phyloP scores from a whole-genome alignment of 441 rosid species.

The Pelargonium cotyledonis region DNA sequence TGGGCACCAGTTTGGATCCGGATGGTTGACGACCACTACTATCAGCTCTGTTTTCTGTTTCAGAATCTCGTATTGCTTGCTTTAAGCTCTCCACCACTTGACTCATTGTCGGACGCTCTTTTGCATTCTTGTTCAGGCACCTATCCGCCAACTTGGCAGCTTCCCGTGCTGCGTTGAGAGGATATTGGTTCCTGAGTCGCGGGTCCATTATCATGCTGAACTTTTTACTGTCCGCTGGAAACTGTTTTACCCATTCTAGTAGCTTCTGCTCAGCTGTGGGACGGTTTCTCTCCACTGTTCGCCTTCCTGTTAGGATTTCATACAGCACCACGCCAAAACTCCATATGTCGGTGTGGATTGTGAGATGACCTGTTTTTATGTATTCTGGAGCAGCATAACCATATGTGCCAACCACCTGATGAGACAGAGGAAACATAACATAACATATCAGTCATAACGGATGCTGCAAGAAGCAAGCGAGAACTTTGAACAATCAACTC shows the following conservation, averaged over 20 bases:
- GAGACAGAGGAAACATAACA: neutral
- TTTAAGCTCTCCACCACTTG: conserved; percentile 52
- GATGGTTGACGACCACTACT: too few species aligned
- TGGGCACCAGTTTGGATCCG: too few species aligned
- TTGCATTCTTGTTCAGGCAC: conserved; percentile 62
- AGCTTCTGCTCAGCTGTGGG: conserved; percentile 81
- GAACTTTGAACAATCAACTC: too few species aligned
- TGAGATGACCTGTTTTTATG: conserved; percentile 76
- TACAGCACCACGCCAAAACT: conserved; percentile 89
- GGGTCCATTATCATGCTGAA: conserved; percentile 60
- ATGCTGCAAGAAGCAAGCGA: too few species aligned
- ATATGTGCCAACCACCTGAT: conserved; percentile 85
- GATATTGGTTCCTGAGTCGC: conserved; percentile 51
- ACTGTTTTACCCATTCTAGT: conserved; percentile 80
- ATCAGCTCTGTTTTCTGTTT: neutral
- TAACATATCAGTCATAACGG: neutral
- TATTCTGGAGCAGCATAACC: conserved; percentile 96
- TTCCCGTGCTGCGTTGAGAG: conserved; percentile 47
- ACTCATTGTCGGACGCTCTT: conserved; percentile 84
- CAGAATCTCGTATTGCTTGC: neutral
- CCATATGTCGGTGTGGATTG: conserved; percentile 83
- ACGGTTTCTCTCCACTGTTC: conserved; percentile 68
- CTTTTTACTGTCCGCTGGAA: conserved; percentile 50
- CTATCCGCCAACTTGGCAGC: conserved; percentile 63
- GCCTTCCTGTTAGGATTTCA: conserved; percentile 84